Base-by-base conservation (phyloP, 345 rosid species). In the Aurinia saxatilis region DNA sequence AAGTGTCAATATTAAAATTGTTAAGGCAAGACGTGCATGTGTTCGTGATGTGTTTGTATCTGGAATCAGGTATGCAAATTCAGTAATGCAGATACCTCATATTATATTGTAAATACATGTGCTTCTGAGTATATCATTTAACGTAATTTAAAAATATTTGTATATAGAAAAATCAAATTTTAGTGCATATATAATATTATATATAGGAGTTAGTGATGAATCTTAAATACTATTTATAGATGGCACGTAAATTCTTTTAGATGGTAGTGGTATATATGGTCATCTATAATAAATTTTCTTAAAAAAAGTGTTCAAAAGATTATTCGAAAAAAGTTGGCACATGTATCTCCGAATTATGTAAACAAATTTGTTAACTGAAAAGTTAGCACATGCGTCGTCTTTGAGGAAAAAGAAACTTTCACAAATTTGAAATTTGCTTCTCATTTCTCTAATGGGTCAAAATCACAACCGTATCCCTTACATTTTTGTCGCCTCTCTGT, bases 1-100 rank as follows among this genome's bases (percentile, higher is more conserved):
- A 65, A 54, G 62, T 16, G 46, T 10, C 18, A 54, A 16, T 65
- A 34, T 35, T 55, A 34, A 54, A 65, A 53, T 23, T 13, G 29
- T 25, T 11, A 35, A 14, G 46, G 37, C 37, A 25, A 46, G 4
- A 5, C 5, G 5, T 27, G 38, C 54, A 65, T 65, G 47, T 44
- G 62, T 42, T 30, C 23, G 10, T 23, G 37, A 44, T 54, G 18
- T 45, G 38, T 34, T 11, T 53, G 9, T 14, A 52, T 64, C 50
- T 30, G 51, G 11, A 30, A 30, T 30, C 60, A 39, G 31, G 57
- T 29, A 7, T 29, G 39, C 49, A 63, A 50, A 27, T 63, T 38
- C 57, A 63, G 39, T 16, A 63, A 38, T 47, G 8, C 18, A 35
- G 35, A 47, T 17, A 38, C 7, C 10, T 49, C 25, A 50, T 40